Evolutionary conservation across 225 moss, liverwort and hornwort genomes (phyloP), one percentile per base, ranked within the genome.

Genomic region (Physcomitrium patens): DNA sequence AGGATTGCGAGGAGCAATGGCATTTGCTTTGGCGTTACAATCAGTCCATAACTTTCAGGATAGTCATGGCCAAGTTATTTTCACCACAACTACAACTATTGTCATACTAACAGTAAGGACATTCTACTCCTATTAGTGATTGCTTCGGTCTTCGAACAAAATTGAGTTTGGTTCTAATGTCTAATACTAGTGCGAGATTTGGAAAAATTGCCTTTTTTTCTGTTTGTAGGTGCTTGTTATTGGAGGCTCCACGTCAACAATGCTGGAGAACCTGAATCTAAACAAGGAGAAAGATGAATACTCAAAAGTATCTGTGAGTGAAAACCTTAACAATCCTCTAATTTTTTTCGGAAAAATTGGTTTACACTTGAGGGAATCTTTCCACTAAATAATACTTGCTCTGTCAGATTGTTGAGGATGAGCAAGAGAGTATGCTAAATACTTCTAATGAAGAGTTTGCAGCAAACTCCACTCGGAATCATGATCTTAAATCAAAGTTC

Each of bases 1-100:
- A 64, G 90, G 90, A 41, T 52, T 90, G 75, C 76, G 90, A 67
- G 90, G 90, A 64, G 90, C 90, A 19, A 90, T 90, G 87, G 87
- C 90, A 16, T 90, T 90, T 66, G 90, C 87, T 16, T 68, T 90
- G 24, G 90, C 90, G 3, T 77, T 90, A 68, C 87, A 90, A 69
- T 85, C 87, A 63, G 87, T 83, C 49, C 90, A 90, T 61, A 87
- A 90, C 60, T 81, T 90, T 48, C 81, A 80, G 1, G 68, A 76
- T 26, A 87, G 85, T 47, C 78, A 85, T 51, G 90, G 90, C 20
- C 80, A 87, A 56, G 82, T 74, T 27, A 87, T 87, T 24, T 82
- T 90, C 60, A 85, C 87, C 19, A 70, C 90, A 43, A 90, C 90
- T 31, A 87, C 85, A 0, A 78, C 87, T 19, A 85, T 90, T 43